Percentiles rank a stretch among this genome's conserved stretches.
phyloP scores from a whole-genome alignment of 306 rosid species.

The Prunus padus region DNA sequence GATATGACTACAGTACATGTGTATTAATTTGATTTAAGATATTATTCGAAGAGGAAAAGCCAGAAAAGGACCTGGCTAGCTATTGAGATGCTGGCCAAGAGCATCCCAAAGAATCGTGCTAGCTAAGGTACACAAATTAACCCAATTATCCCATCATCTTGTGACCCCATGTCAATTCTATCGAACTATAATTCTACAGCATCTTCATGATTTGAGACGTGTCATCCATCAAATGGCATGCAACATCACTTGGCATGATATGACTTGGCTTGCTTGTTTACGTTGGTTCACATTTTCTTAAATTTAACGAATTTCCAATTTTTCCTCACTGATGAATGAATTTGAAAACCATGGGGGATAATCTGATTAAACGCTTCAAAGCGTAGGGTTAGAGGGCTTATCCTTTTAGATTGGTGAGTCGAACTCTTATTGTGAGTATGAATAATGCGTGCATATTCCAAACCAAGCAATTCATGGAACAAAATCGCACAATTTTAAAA shows the following conservation, averaged over 20 bases:
- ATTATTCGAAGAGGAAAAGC: constrained; percentile 2
- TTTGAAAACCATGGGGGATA: neutral
- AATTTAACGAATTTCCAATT: too few species aligned
- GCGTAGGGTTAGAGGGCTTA: too few species aligned
- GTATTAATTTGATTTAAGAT: constrained; percentile 3
- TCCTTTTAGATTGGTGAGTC: too few species aligned
- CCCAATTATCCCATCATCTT: neutral
- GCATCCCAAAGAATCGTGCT: neutral
- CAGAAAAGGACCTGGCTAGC: neutral
- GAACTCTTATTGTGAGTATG: too few species aligned
- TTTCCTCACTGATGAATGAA: neutral
- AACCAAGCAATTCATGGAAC: too few species aligned
- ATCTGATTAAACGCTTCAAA: too few species aligned
- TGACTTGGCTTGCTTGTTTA: neutral
- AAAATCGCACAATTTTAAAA: too few species aligned
- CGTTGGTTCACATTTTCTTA: neutral
- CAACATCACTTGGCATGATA: neutral
- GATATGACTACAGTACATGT: neutral
- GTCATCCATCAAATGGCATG: neutral
- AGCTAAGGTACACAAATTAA: neutral
- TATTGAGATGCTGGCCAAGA: neutral
- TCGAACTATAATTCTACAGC: neutral
- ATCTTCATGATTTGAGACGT: constrained; percentile 13
- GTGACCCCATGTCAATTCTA: neutral
- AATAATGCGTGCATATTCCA: too few species aligned